Base-by-base conservation (phyloP, 768 basidiomycete species). In the Phylloporus rhodoxanthus region DNA sequence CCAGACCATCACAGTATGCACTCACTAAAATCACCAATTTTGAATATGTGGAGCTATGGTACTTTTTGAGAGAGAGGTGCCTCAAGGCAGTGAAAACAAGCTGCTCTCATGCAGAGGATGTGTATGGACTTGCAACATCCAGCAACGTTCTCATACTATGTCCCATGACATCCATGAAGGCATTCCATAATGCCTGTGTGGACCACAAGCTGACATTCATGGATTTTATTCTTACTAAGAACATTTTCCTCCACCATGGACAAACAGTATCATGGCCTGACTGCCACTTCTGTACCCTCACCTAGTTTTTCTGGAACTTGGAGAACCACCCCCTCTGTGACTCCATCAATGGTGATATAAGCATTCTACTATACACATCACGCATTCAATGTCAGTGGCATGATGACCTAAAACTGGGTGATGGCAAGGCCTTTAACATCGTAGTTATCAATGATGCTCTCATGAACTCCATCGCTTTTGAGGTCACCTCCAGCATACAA, bases 141-240 rank as follows among this genome's bases (percentile, higher is more conserved):
- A 51, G 55, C 0, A 30, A 59, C 9, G 28, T 48, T 0, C 33
- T 63, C 1, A 30, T 54, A 1, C 28, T 64, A 1, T 40, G 53
- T 9, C 59, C 61, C 0, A 26, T 58, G 1, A 45, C 61, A 1
- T 48, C 60, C 2, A 45, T 52, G 39, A 53, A 55, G 15, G 52
- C 60, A 39, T 2, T 32, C 55, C 0, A 47, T n/a, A 10, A 61
- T 61, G 46, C 52, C 51, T 2, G 43, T 56, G 7, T 51, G 64
- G 13, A 32, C 54, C 8, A 63, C 57, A 49, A 20, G 63, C 21
- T 56, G 61, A 51, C 9, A 30, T 57, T 5, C 13, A n/a, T 19
- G 1, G 8, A 17, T 7, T 3, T 38, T 15, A 9, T n/a, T 7
- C 26, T 4, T 3, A 7, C 7, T 4, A 26, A 26, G 26, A 26